A percentile compares a stretch with the other conserved stretches of the same genome.
phyloP scores from a whole-genome alignment of 148 eudicot genomes.

The Drosera capensis region DNA sequence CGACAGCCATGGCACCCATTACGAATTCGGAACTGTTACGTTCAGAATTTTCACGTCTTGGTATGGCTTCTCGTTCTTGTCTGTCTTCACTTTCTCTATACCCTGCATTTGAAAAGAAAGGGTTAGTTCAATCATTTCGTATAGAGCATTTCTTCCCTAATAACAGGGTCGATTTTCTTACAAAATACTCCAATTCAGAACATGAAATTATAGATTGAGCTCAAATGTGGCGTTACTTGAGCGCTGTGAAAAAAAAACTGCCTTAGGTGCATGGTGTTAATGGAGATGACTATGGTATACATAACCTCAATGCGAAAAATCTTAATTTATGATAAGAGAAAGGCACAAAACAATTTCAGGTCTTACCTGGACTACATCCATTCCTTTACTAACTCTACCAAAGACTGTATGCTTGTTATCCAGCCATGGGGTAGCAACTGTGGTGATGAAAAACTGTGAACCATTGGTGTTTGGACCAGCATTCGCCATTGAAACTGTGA shows the following conservation, averaged over 20 bases:
- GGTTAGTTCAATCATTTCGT: constrained; percentile 1
- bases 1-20: constrained; percentile 7
- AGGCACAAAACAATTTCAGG: background rate
- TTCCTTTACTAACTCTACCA: constrained; percentile 89
- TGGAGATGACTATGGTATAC: too few species aligned
- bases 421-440: constrained; percentile 99
- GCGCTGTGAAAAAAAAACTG: too few species aligned
- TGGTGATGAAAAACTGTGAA: constrained; percentile 95
- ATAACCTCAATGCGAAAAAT: too few species aligned
- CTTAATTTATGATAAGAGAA: too few species aligned
- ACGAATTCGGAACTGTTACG: constrained; percentile 87
- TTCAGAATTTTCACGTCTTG: constrained; percentile 95
- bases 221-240: too few species aligned
- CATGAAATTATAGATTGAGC: too few species aligned
- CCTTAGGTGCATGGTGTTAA: too few species aligned
- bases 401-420: constrained; percentile 97
- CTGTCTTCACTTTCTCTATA: constrained; percentile 92
- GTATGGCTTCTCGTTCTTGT: constrained; percentile 76
- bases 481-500: constrained; percentile 96
- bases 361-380: constrained; percentile 96
- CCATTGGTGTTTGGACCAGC: constrained; percentile 96
- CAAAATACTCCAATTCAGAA: too few species aligned
- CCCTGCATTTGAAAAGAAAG: constrained; percentile 29
- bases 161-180: background rate
- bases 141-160: too few species aligned